These are phyloP conservation scores for Xylariaceae sp. DNA, from an alignment of 2,329 filamentous ascomycete genomes.

Conservation along the genomic window DNA sequence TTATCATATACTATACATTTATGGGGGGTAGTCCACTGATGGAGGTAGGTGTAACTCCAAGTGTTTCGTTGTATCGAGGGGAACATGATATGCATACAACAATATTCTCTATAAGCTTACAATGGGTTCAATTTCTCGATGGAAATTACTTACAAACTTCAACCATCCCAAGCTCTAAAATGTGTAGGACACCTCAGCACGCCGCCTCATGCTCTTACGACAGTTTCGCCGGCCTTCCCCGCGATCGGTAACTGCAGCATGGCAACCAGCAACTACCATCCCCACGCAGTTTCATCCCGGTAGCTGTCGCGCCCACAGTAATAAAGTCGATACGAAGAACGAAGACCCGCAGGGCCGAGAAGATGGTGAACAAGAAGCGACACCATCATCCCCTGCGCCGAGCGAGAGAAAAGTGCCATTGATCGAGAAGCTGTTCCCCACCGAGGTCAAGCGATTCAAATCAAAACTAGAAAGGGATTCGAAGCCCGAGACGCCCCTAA, in stretches of 20 bases:
- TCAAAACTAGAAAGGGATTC: background rate
- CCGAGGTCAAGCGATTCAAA: slow-evolving; percentile 34
- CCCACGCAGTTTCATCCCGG: slow-evolving; percentile 15
- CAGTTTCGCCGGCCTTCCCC: slow-evolving; percentile 30
- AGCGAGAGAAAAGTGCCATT: slow-evolving; percentile 26
- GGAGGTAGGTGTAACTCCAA: too few species aligned
- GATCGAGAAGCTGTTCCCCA: slow-evolving; percentile 50
- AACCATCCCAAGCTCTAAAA: slow-evolving; percentile 20
- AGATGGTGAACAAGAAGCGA: background rate
- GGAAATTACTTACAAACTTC: background rate
- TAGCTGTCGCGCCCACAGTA: slow-evolving; percentile 15
- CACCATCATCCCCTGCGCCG: background rate
- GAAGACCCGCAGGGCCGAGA: background rate
- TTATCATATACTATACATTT: too few species aligned
- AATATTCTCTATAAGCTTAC: background rate
- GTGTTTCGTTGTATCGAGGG: too few species aligned
- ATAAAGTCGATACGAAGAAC: background rate
- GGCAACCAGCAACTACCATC: slow-evolving; percentile 20
- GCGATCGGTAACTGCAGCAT: slow-evolving; percentile 31
- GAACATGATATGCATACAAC: background rate
- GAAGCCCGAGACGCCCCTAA: background rate
- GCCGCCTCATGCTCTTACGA: slow-evolving; percentile 32
- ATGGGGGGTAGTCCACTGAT: too few species aligned
- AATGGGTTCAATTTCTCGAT: background rate
- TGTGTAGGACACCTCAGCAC: slow-evolving; percentile 26